Base-by-base conservation (phyloP, 1,284 basidiomycete species). In the Termitomyces sp. region DNA sequence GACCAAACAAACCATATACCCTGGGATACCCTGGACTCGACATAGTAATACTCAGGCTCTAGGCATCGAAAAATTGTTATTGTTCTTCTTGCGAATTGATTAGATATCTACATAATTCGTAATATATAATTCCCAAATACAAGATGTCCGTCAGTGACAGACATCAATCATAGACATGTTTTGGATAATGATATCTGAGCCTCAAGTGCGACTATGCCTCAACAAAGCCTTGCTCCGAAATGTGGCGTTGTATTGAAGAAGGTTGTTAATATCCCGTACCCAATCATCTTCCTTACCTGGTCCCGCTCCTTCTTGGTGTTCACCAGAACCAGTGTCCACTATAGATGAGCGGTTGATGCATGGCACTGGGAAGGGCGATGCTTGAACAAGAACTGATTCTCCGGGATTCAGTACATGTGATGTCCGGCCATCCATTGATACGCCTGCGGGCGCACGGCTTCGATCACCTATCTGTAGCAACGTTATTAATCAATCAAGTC, bases 251-350 rank as follows among this genome's bases (percentile, higher is more conserved):
- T 94, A 95, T 71, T 94, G 92, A 55, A 95, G 71, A 55, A 95
- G 71, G 59, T 90, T 93, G 68, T 98, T 98, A 72, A 98, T 97
- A 68, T 98, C 96, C 57, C 91, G 77, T 21, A 98, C 93, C 95
- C 95, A 98, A 64, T 94, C 92, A 62, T 94, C 91, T 62, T 92
- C 92, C 63, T 90, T 90, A 6, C 90, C 90, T 0, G 89, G 84
- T 26, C 76, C 73, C 26, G 80, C 82, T 21, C 82, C 82, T 68
- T 82, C 79, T 44, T 67, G 70, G 47, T 71, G 65, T 21, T 70
- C 76, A 52, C 81, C 78, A 1, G 75, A 69, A 52, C 80, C 77
- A 0, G 75, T 70, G 45, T 83, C 81, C 1, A 79, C 75, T 57
- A 90, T 86, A 2, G 88, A 87, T 17, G 88, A 88, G 24, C 91